Percentiles rank a stretch among this genome's conserved stretches.
Conservation (phyloP, 345 rosid species). For the Cardamine occulta region DNA sequence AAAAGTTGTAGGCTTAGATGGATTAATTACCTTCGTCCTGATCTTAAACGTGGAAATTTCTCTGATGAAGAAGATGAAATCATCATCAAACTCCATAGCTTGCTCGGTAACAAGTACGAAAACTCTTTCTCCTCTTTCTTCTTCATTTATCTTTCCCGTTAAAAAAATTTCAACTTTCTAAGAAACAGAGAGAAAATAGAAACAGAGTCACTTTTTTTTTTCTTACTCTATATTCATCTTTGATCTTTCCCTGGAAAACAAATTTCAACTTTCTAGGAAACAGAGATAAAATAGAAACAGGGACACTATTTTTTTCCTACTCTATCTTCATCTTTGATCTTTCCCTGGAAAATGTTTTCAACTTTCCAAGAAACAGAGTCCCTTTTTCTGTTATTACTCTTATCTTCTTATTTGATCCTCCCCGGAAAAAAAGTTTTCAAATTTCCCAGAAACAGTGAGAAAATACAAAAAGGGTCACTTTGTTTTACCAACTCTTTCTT, state of each 20-base stretch:
- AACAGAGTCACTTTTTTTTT: background rate
- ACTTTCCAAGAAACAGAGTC: background rate
- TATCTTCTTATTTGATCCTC: background rate
- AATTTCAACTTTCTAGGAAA: background rate
- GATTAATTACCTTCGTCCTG: constrained; percentile 96
- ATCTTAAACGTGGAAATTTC: constrained; percentile 82
- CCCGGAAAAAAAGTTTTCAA: background rate
- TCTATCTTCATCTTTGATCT: background rate
- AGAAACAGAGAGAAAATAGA: background rate
- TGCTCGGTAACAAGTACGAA: constrained; percentile 82
- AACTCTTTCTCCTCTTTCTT: background rate
- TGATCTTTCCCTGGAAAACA: background rate
- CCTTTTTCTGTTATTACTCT: background rate
- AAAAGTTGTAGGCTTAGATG: constrained; percentile 83
- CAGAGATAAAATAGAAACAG: background rate
- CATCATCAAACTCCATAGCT: constrained; percentile 74
- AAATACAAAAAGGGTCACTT: constrained; percentile 15
- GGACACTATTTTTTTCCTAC: background rate
- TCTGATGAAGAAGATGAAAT: constrained; percentile 66
- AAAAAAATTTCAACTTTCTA: background rate
- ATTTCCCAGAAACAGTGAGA: constrained; percentile 5
- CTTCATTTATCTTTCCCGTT: background rate
- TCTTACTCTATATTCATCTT: background rate
- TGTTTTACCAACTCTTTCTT: background rate
- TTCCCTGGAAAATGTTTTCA: background rate